Conservation (phyloP, 1,284 basidiomycete genomes). For the Cerrena zonata region DNA sequence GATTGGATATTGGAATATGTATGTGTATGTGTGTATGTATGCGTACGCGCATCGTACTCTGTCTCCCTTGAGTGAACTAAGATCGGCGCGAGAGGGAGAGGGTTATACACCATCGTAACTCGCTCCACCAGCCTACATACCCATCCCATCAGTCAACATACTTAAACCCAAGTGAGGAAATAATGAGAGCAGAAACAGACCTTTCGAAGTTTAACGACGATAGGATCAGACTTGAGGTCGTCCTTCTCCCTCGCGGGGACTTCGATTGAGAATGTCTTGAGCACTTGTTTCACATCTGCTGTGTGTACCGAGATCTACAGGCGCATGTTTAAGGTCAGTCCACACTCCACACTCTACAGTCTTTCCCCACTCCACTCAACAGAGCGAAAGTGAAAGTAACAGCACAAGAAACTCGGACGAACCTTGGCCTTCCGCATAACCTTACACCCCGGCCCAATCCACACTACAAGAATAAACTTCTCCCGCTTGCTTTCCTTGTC, state of each 20-base stretch:
- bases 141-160: constrained; percentile 3
- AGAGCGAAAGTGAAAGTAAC: not conserved
- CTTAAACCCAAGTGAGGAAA: not conserved
- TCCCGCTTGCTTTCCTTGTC: constrained; percentile 82
- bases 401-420: constrained; percentile 19
- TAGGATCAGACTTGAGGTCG: constrained; percentile 78
- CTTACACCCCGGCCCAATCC: constrained; percentile 83
- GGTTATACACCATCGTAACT: constrained; percentile 73
- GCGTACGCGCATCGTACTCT: too few relatives aligned
- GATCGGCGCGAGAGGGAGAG: not conserved
- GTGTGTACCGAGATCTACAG: constrained; percentile 80
- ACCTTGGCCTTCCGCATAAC: constrained; percentile 89
- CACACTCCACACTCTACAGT: too few relatives aligned
- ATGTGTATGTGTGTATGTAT: too few relatives aligned
- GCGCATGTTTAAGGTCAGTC: not conserved
- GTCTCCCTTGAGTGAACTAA: too few relatives aligned
- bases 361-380: too few relatives aligned
- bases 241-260: constrained; percentile 75
- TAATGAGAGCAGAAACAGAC: constrained; percentile 33
- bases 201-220: constrained; percentile 68
- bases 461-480: constrained; percentile 85
- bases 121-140: constrained; percentile 69
- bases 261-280: constrained; percentile 80
- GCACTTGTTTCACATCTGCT: constrained; percentile 76
- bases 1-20: too few relatives aligned